phyloP scores from a whole-genome alignment of 106 monocot genomes.

The Acanthochlamys bracteata region DNA sequence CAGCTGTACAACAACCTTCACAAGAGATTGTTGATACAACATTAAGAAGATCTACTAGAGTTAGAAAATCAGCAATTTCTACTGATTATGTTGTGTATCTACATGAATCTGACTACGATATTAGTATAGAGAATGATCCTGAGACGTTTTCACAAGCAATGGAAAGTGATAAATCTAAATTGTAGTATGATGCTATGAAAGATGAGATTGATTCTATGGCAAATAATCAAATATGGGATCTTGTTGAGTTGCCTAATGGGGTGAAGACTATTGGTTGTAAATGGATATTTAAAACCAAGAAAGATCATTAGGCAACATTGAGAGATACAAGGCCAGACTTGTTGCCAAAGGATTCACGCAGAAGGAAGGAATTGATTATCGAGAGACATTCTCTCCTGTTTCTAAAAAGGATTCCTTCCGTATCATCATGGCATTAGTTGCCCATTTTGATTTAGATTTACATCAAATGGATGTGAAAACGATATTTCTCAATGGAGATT shows the following conservation, averaged over 20 bases:
- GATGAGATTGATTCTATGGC: background rate
- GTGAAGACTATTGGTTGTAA: background rate
- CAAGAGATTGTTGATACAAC: background rate
- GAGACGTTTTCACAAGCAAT: conserved; percentile 4
- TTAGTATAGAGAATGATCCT: background rate
- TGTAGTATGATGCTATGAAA: background rate
- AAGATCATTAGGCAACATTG: conserved; percentile 1
- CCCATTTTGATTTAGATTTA: conserved; percentile 5
- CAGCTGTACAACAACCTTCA: background rate
- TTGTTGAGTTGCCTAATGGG: background rate
- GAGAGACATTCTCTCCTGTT: conserved; percentile 2
- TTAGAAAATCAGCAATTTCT: conserved; percentile 1
- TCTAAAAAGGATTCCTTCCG: background rate
- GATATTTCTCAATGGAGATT: background rate
- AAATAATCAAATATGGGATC: background rate
- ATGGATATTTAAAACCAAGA: conserved; percentile 1
- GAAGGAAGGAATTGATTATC: background rate
- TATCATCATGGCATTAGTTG: conserved; percentile 2
- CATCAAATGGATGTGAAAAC: conserved; percentile 11
- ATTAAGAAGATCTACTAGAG: background rate
- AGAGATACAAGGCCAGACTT: conserved; percentile 8
- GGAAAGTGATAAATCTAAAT: background rate
- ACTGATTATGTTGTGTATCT: conserved; percentile 4
- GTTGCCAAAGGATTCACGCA: conserved; percentile 1
- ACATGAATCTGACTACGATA: background rate